Evolutionary conservation across 805 yeast species (phyloP), one percentile per base, ranked within the genome.

Genomic region (Zygotorulaspora florentina): DNA sequence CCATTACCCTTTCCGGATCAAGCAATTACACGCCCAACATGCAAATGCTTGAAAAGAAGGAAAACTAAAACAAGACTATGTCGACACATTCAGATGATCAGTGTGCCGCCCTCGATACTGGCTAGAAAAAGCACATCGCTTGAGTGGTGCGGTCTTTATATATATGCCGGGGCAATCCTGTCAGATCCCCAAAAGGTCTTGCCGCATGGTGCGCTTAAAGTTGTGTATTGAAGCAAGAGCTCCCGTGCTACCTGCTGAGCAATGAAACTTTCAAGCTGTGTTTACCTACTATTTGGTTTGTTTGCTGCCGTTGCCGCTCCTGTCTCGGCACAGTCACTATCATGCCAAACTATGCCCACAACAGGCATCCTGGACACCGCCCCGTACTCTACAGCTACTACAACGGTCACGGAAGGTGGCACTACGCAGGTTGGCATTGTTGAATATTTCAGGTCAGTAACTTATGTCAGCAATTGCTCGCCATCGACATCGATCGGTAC

Each of bases 391-490:
- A 36, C 51, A 1, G 31, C 44, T 2, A 53, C 59, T 1, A 51
- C 54, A 11, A 53, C 55, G 13, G 43, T 51, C 16, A 20, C 55
- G 3, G 45, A 46, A 0, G 46, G 50, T 40, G 64, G 61, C 16
- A 44, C 16, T 16, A 34, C 54, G 8, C 46, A 47, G 39, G 42
- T 54, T 8, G 60, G 52, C 3, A 50, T 61, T 4, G 40, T 54
- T 28, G 60, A 57, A 39, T 52, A 51, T 39, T 62, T 55, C 45
- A 48, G 44, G n/a, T 53, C 61, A 3, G 47, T 61, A 5, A 57
- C 56, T 16, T 58, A 51, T 41, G 53, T 54, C 13, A 48, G 55
- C n/a, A 41, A 50, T 33, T 63, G 67, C 40, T 53, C 38, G 6
- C 42, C 42, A 11, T 27, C 43, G 11, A 12, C 49, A 18, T 27